phyloP scores from a whole-genome alignment of 2,329 filamentous ascomycete species.

The Tolypocladium ophioglossoides region DNA sequence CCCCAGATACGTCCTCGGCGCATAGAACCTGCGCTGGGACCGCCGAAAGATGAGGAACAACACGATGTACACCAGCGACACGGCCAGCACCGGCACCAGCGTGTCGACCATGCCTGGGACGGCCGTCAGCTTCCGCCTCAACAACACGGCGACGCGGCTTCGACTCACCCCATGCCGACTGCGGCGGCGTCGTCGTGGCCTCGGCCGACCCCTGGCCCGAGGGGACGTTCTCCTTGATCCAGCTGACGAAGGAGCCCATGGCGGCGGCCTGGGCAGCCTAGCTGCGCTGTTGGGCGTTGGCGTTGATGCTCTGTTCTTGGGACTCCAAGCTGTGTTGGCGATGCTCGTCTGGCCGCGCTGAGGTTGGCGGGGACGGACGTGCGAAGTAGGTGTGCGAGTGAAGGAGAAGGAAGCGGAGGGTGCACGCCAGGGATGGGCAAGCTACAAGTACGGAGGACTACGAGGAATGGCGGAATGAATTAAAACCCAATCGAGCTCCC shows the following conservation, averaged over 20 bases:
- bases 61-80: conserved; percentile 36
- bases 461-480: too few relatives aligned
- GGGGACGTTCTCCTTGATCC: conserved; percentile 23
- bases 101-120: conserved; percentile 34
- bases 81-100: conserved; percentile 39
- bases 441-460: too few relatives aligned
- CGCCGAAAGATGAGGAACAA: conserved; percentile 40
- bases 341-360: background rate
- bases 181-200: conserved; percentile 14
- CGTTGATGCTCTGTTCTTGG: background rate
- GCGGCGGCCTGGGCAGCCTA: conserved; percentile 9
- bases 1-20: conserved; percentile 40
- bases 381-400: too few relatives aligned
- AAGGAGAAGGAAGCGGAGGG: too few relatives aligned
- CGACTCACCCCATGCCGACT: conserved; percentile 24
- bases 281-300: background rate
- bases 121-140: background rate
- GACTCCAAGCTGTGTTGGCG: background rate
- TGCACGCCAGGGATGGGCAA: too few relatives aligned
- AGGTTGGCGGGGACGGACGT: too few relatives aligned
- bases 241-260: conserved; percentile 28
- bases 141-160: background rate
- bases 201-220: conserved; percentile 13
- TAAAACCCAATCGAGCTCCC: too few relatives aligned
- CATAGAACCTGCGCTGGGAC: conserved; percentile 41